phyloP scores from a whole-genome alignment of 129 eudicot genomes.

The Artemisia argyi region DNA sequence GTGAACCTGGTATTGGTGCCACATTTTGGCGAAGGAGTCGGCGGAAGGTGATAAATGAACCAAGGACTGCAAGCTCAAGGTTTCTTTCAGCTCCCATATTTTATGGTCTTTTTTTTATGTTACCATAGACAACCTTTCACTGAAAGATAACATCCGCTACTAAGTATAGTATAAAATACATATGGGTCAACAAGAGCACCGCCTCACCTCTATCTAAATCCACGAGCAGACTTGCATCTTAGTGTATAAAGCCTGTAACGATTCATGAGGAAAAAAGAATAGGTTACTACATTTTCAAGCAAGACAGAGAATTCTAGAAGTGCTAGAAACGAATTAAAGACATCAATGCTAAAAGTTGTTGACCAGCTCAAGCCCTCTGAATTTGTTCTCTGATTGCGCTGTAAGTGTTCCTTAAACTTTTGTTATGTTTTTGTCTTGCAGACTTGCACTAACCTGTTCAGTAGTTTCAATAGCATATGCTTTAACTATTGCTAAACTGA shows the following conservation, averaged over 20 bases:
- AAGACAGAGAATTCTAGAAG: slow-evolving; percentile 14
- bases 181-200: too few relatives aligned
- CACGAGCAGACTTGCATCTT: slow-evolving; percentile 28
- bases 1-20: too few relatives aligned
- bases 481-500: not conserved
- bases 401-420: slow-evolving; percentile 47
- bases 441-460: not conserved
- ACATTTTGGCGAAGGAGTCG: too few relatives aligned
- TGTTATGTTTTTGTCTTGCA: not conserved
- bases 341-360: slow-evolving; percentile 58
- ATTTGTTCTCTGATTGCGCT: slow-evolving; percentile 56
- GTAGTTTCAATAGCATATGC: slow-evolving; percentile 6
- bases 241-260: slow-evolving; percentile 30
- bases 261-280: slow-evolving; percentile 29
- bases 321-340: slow-evolving; percentile 43
- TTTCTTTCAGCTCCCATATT: too few relatives aligned
- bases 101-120: too few relatives aligned
- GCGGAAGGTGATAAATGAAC: too few relatives aligned
- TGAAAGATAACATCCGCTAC: too few relatives aligned
- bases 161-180: too few relatives aligned
- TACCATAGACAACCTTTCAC: too few relatives aligned
- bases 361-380: slow-evolving; percentile 61
- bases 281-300: not conserved
- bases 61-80: too few relatives aligned
- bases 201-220: slow-evolving; percentile 24